phyloP scores from a whole-genome alignment of 176 grass and related monocot species.

The Triticum turgidum region DNA sequence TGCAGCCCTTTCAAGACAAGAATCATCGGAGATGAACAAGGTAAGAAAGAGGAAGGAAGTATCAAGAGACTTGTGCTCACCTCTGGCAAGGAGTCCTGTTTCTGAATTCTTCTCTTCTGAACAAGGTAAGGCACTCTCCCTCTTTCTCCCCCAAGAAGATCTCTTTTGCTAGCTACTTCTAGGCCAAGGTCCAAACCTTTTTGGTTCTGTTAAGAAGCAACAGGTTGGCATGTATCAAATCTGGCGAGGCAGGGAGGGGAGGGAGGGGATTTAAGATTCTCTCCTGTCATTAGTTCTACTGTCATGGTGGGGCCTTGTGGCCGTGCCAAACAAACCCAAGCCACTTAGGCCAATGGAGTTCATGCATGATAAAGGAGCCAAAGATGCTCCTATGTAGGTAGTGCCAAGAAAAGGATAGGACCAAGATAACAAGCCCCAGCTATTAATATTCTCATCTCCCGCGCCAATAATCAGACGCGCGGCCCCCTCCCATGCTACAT shows the following conservation, averaged over 20 bases:
- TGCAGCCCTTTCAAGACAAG: neutral
- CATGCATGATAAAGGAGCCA: slow-evolving; percentile 47
- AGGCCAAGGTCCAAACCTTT: slow-evolving; percentile 19
- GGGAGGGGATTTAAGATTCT: slow-evolving; percentile 67
- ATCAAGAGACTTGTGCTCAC: slow-evolving; percentile 37
- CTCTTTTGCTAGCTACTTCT: slow-evolving; percentile 34
- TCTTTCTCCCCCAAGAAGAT: slow-evolving; percentile 34
- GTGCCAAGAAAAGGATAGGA: slow-evolving; percentile 70
- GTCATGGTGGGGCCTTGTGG: slow-evolving; percentile 40
- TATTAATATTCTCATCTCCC: slow-evolving; percentile 50
- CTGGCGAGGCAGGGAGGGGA: slow-evolving; percentile 39
- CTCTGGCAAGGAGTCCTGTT: slow-evolving; percentile 11
- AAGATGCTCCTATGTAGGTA: slow-evolving; percentile 59
- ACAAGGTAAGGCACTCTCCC: slow-evolving; percentile 17
- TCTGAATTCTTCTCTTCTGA: slow-evolving; percentile 33
- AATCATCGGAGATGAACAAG: slow-evolving; percentile 17
- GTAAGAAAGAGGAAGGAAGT: neutral
- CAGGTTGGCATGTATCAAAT: slow-evolving; percentile 60
- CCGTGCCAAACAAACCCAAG: slow-evolving; percentile 59
- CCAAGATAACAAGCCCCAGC: slow-evolving; percentile 57
- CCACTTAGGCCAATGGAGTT: slow-evolving; percentile 53
- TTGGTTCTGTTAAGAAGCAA: slow-evolving; percentile 44
- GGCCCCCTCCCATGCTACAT: neutral
- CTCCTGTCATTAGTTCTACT: slow-evolving; percentile 54
- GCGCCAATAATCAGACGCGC: slow-evolving; percentile 32